phyloP scores from a whole-genome alignment of 2,329 filamentous ascomycete species.

The Colletotrichum tanaceti region DNA sequence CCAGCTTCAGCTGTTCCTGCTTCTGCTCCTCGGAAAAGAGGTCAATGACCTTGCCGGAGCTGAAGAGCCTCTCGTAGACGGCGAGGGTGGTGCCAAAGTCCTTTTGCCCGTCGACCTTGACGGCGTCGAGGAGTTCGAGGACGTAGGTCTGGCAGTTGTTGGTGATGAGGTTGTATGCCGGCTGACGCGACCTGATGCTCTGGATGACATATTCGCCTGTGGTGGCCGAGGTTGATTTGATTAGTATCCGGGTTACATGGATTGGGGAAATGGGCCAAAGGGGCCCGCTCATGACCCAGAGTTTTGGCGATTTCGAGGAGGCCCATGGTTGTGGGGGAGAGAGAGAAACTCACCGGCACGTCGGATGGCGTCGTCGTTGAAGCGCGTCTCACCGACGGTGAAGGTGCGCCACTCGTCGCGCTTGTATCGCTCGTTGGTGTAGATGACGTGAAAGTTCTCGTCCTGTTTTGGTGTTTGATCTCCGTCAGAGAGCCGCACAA shows the following conservation, averaged over 20 bases:
- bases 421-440: conserved; percentile 62
- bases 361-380: conserved; percentile 65
- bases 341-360: conserved; percentile 55
- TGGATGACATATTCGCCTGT: conserved; percentile 65
- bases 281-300: no score
- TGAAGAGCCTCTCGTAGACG: conserved; percentile 64
- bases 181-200: conserved; percentile 59
- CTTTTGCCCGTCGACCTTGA: conserved; percentile 61
- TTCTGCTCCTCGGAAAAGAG: conserved; percentile 57
- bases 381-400: conserved; percentile 62
- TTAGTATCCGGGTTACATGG: no score
- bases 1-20: conserved; percentile 41
- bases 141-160: conserved; percentile 72
- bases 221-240: no score
- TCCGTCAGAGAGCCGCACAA: no score
- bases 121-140: conserved; percentile 63
- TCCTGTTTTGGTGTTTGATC: no score
- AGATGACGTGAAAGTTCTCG: conserved; percentile 67
- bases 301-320: no score
- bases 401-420: conserved; percentile 63
- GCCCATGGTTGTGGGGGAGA: no score
- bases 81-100: conserved; percentile 66
- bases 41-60: conserved; percentile 62
- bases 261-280: no score
- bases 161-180: conserved; percentile 68